phyloP scores from a whole-genome alignment of 164 flowering plant genomes.

The Aristolochia contorta region DNA sequence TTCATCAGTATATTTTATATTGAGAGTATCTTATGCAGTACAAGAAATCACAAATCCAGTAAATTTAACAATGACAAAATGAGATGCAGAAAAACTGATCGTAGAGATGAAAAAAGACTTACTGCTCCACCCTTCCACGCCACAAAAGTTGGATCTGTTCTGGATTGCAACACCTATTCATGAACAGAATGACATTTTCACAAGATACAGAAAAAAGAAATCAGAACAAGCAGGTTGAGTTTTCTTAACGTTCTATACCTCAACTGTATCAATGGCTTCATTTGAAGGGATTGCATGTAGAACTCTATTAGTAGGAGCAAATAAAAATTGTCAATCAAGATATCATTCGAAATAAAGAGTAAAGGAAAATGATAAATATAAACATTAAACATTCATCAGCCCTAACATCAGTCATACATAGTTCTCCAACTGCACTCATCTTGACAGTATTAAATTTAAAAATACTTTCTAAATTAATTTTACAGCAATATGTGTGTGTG shows the following conservation, averaged over 20 bases:
- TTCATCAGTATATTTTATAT: too few relatives aligned
- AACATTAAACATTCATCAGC: too few relatives aligned
- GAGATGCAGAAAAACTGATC: too few relatives aligned
- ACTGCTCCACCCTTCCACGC: slow-evolving; percentile 98
- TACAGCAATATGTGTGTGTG: too few relatives aligned
- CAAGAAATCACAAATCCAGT: too few relatives aligned
- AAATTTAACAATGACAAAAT: too few relatives aligned
- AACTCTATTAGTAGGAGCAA: slow-evolving; percentile 42
- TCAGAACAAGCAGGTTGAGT: not conserved
- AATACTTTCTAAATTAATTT: too few relatives aligned
- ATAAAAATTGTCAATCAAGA: not conserved
- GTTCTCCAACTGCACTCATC: too few relatives aligned
- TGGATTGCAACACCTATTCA: slow-evolving; percentile 65
- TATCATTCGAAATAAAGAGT: not conserved
- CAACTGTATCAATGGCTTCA: slow-evolving; percentile 96
- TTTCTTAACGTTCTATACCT: slow-evolving; percentile 33
- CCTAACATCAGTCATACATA: too few relatives aligned
- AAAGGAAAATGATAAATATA: not conserved
- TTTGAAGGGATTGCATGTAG: slow-evolving; percentile 88
- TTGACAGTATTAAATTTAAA: too few relatives aligned
- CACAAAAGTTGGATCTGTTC: slow-evolving; percentile 58
- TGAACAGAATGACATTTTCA: not conserved
- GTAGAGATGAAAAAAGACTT: slow-evolving; percentile 21
- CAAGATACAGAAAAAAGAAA: not conserved
- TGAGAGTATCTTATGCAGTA: too few relatives aligned